A percentile compares a stretch with the other conserved stretches of the same genome.
Evolutionary conservation across 2,329 filamentous ascomycete species (phyloP).

Genomic region (Arthrobotrys sphaeroides): DNA sequence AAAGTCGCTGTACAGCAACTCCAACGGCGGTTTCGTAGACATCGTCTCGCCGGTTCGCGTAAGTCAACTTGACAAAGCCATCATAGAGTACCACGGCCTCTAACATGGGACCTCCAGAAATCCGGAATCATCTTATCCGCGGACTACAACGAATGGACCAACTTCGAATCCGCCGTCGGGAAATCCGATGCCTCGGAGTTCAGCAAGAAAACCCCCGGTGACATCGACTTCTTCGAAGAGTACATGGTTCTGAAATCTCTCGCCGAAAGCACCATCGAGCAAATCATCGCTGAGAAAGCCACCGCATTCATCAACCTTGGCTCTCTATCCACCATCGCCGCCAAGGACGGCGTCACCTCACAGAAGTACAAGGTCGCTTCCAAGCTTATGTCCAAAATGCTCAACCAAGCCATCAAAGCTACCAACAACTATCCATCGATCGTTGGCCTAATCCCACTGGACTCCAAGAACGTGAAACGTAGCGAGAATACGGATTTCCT

Average conservation of each 20-base stretch:
- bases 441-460: slow-evolving; percentile 34
- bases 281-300: slow-evolving; percentile 44
- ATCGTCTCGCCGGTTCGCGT: slow-evolving; percentile 43
- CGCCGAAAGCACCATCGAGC: slow-evolving; percentile 39
- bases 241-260: slow-evolving; percentile 54
- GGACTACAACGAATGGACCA: slow-evolving; percentile 36
- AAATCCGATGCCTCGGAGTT: slow-evolving; percentile 41
- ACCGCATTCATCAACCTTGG: slow-evolving; percentile 48
- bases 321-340: slow-evolving; percentile 49
- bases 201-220: slow-evolving; percentile 22
- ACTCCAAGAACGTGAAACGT: slow-evolving; percentile 33
- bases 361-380: slow-evolving; percentile 46
- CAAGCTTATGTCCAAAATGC: slow-evolving; percentile 30
- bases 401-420: slow-evolving; percentile 22
- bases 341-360: slow-evolving; percentile 47
- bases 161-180: slow-evolving; percentile 45
- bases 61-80: background rate
- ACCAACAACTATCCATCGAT: slow-evolving; percentile 42
- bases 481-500: slow-evolving; percentile 27
- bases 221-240: slow-evolving; percentile 51
- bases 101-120: slow-evolving; percentile 14
- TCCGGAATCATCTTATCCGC: slow-evolving; percentile 33
- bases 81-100: background rate
- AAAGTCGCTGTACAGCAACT: slow-evolving; percentile 47
- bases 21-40: slow-evolving; percentile 44